These are phyloP conservation scores for Candolleomyces eurysporus DNA, from an alignment of 768 basidiomycete genomes.

Conservation along the genomic window DNA sequence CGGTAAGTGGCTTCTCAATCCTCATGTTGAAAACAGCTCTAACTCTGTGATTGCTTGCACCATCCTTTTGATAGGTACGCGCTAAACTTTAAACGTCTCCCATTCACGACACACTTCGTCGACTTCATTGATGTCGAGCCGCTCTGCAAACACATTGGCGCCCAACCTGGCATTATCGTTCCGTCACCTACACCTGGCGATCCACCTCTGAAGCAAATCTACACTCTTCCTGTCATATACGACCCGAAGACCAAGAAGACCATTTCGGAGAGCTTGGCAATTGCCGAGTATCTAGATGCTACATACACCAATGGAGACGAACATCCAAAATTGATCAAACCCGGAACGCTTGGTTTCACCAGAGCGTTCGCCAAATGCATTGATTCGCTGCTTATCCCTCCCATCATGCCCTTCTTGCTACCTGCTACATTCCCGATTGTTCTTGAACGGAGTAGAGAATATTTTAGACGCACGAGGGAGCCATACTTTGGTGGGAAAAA, in stretches of 20 bases:
- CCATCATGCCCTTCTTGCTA: neutral
- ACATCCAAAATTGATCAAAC: neutral
- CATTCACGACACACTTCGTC: slow-evolving; percentile 8
- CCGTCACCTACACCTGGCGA: neutral
- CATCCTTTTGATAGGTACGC: neutral
- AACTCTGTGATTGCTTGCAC: neutral
- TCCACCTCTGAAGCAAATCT: slow-evolving; percentile 9
- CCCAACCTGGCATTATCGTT: neutral
- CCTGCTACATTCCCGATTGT: neutral
- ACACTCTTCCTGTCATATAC: slow-evolving; percentile 44
- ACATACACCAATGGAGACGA: slow-evolving; percentile 27
- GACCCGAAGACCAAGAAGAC: slow-evolving; percentile 34
- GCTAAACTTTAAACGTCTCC: slow-evolving; percentile 11
- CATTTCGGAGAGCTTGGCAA: slow-evolving; percentile 36
- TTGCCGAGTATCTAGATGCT: slow-evolving; percentile 43
- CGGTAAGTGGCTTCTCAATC: neutral
- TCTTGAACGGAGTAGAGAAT: neutral
- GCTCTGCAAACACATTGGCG: slow-evolving; percentile 1
- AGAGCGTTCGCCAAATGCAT: neutral
- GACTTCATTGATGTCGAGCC: slow-evolving; percentile 9
- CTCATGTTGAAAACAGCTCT: neutral
- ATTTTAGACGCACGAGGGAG: neutral
- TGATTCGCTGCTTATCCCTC: neutral
- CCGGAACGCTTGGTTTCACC: neutral
- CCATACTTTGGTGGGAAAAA: neutral